Base-by-base conservation (phyloP, 2,329 filamentous ascomycete genomes). In the Fusarium annulatum region DNA sequence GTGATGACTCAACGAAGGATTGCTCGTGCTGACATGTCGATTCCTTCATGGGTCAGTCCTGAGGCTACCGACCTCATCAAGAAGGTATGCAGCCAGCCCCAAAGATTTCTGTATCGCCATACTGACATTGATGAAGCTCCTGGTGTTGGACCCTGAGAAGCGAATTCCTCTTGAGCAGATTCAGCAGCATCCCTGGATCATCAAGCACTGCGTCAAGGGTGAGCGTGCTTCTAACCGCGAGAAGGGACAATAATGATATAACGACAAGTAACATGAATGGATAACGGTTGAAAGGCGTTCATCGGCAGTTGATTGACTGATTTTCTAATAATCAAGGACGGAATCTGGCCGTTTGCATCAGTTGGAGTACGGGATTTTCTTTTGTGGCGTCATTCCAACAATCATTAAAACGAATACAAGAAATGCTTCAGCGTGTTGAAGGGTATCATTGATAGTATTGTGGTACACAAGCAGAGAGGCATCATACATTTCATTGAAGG, bases 1-100 rank as follows among this genome's bases (percentile, higher is more conserved):
- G 90, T 96, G 71, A 97, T 97, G 94, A 99, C 96, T 33, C 95
- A 97, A 76, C 88, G 94, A 76, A 91, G 95, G 79, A 99, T 99
- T 82, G 90, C 92, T 9, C 88, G 94, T 76, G 94, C 92, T 36
- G 96, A 98, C 79, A 98, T 98, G 94, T 93, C 92, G 1, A 91
- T 98, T 55, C 96, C 96, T 8, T 91, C 90, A 12, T 98, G 96
- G 81, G 93, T 99, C 65, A 97, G 94, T 81, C 85, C 93, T 0
- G 96, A 98, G 84, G 96, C 95, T 48, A 93, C 88, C 78, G 96
- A 99, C 81, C 85, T 99, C 72, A 98, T 99, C 76, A 97, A 97
- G 84, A 93, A 88, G 86, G 95, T 96, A 81, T 84, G 89, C 51
- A 18, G 18, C 18, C 16, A 16, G n/a, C 21, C 21, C 12, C 8